Base-by-base conservation (phyloP, 1,284 basidiomycete genomes). In the Volvariella volvacea region DNA sequence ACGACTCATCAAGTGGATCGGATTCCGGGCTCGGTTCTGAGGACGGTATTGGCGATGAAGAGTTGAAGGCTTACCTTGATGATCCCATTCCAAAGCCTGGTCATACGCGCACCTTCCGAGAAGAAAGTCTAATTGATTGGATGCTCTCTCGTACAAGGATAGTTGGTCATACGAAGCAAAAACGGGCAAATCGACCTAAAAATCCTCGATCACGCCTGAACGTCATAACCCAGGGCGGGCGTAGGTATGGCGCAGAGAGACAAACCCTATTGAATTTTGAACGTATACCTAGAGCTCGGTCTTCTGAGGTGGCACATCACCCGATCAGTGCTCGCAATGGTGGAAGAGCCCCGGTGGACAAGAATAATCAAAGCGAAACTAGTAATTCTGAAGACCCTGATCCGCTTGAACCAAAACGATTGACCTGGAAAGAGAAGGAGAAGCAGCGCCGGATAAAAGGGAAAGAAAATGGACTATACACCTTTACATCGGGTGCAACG, bases 111-210 rank as follows among this genome's bases (percentile, higher is more conserved):
- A n/a, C n/a, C n/a, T n/a, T n/a, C n/a, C n/a, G 34, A 4, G 68
- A 74, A 46, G 65, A 63, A 48, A 71, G 67, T 51, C 54, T 78
- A 34, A 78, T 81, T 42, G 76, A 81, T 48, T 77, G 70, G 58
- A 81, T 81, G 78, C 66, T 39, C 60, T 56, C 41, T 48, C 42
- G 25, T 52, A 48, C 53, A 48, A 48, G 42, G 47, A 43, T 42
- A 54, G 46, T 33, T 43, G 44, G 21, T 52, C 49, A 36, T 43
- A 42, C 30, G 30, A 25, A 41, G 17, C 15, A 10, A 25, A 12
- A 6, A 12, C 6, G 25, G 12, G 12, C 25, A 28, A 28, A 12
- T 28, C 25, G 12, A 28, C 25, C 6, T 6, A 28, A 28, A 6
- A 28, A 28, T 6, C 25, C 25, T 28, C 25, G n/a, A n/a, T n/a